Percentiles rank a stretch among this genome's conserved stretches.
Evolutionary conservation across 139 green algal genomes (phyloP).

Genomic region (Spirogloea muscicola): DNA sequence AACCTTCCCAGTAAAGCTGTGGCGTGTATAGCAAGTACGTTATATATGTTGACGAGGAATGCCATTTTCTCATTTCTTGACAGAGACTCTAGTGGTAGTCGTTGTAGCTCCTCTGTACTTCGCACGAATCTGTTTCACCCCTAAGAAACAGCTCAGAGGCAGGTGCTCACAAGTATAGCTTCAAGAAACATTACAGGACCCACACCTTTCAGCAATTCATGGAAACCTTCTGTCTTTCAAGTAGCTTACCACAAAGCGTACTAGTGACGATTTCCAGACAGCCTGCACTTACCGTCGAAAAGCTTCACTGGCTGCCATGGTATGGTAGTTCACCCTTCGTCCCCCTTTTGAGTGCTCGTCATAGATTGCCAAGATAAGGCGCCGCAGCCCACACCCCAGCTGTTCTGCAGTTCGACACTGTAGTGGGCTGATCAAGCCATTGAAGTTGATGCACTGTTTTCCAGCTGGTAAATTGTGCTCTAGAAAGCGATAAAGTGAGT

Average conservation of each 20-base stretch:
- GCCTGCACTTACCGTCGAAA: not conserved
- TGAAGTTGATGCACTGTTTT: constrained; percentile 11
- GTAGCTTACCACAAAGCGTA: too few species aligned
- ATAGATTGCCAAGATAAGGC: constrained; percentile 19
- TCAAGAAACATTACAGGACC: too few species aligned
- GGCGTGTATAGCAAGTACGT: constrained; percentile 78
- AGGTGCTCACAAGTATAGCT: too few species aligned
- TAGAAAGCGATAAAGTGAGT: constrained; percentile 14
- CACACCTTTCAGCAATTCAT: too few species aligned
- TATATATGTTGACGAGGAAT: constrained; percentile 93
- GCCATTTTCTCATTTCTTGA: constrained; percentile 60
- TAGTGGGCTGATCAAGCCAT: not conserved
- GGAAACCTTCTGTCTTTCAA: too few species aligned
- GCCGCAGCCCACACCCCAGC: not conserved
- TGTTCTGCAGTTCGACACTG: not conserved
- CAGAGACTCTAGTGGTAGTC: constrained; percentile 55
- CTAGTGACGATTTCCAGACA: too few species aligned
- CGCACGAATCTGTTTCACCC: not conserved
- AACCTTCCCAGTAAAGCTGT: constrained; percentile 42
- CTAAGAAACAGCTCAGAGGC: too few species aligned
- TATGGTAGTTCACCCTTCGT: not conserved
- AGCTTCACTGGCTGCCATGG: constrained; percentile 1
- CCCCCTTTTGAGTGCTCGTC: constrained; percentile 17
- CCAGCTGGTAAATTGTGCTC: not conserved
- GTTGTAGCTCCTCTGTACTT: not conserved